A percentile compares a stretch with the other conserved stretches of the same genome.
These are phyloP conservation scores for Flaveria robusta DNA, from an alignment of 129 eudicot species.

Conservation along the genomic window DNA sequence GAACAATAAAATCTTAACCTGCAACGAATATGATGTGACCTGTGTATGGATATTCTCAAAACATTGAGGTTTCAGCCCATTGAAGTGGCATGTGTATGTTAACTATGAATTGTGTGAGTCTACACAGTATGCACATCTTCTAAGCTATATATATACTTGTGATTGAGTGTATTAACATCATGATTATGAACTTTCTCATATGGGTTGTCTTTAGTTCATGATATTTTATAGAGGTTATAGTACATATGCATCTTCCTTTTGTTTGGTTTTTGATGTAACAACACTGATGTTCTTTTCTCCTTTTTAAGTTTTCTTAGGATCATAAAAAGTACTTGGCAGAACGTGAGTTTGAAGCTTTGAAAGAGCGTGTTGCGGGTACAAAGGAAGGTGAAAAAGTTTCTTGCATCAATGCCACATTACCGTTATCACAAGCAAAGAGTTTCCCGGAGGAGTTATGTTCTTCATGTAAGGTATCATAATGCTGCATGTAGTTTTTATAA, in stretches of 20 bases:
- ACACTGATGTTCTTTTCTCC: conserved; percentile 55
- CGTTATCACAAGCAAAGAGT: conserved; percentile 44
- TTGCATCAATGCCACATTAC: conserved; percentile 84
- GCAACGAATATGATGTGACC: conserved; percentile 3
- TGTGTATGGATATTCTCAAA: conserved; percentile 6
- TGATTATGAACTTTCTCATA: neutral
- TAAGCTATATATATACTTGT: neutral
- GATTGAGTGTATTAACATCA: neutral
- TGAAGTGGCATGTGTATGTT: neutral
- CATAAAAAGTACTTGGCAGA: conserved; percentile 85
- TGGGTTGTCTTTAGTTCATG: neutral
- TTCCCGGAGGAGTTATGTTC: conserved; percentile 56
- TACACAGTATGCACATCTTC: conserved; percentile 15
- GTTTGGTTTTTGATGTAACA: neutral
- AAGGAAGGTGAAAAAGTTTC: conserved; percentile 69
- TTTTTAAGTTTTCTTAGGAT: conserved; percentile 90
- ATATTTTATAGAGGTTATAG: neutral
- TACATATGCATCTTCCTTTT: neutral
- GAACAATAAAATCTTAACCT: conserved; percentile 1
- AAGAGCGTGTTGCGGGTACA: conserved; percentile 79
- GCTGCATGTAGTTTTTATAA: neutral
- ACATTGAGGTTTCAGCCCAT: neutral
- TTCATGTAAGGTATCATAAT: conserved; percentile 61
- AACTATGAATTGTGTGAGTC: neutral
- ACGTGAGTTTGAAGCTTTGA: conserved; percentile 77